phyloP scores from a whole-genome alignment of 2,329 filamentous ascomycete species.

The Xylariaceae sp. region DNA sequence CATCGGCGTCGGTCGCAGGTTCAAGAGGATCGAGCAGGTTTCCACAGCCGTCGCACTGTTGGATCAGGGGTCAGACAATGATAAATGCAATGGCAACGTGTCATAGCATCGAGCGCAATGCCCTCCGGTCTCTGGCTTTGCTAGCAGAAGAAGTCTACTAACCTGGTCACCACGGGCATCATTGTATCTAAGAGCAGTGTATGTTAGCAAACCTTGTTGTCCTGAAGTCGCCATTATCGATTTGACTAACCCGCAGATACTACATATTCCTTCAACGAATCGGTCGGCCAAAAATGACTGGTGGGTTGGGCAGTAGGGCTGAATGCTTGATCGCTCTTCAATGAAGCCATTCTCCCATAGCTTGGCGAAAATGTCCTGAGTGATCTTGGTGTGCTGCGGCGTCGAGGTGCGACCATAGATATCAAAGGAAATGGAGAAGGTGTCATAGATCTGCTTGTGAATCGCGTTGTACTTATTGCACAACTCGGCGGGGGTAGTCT shows the following conservation, averaged over 20 bases:
- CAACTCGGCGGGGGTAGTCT: conserved; percentile 72
- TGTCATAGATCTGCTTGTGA: conserved; percentile 87
- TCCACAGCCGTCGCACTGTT: conserved; percentile 64
- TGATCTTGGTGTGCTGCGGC: conserved; percentile 80
- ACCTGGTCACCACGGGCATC: conserved; percentile 48
- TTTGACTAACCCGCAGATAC: conserved; percentile 55
- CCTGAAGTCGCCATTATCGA: neutral
- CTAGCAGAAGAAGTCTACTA: conserved; percentile 1
- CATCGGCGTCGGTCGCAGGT: conserved; percentile 34
- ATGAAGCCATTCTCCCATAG: conserved; percentile 85
- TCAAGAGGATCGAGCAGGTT: conserved; percentile 66
- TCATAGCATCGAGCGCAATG: neutral
- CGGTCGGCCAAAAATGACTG: conserved; percentile 76
- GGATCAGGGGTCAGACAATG: neutral
- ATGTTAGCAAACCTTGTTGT: neutral
- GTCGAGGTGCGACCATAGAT: conserved; percentile 93
- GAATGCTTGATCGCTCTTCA: conserved; percentile 78
- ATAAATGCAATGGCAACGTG: neutral
- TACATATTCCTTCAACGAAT: conserved; percentile 39
- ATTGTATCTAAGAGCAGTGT: neutral
- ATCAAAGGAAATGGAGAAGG: conserved; percentile 94
- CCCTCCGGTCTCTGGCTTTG: neutral
- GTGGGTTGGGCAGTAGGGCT: conserved; percentile 84
- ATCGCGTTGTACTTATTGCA: conserved; percentile 91
- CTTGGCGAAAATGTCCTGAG: conserved; percentile 82